phyloP scores from a whole-genome alignment of 2,329 filamentous ascomycete species.

The Fusarium coffeatum region DNA sequence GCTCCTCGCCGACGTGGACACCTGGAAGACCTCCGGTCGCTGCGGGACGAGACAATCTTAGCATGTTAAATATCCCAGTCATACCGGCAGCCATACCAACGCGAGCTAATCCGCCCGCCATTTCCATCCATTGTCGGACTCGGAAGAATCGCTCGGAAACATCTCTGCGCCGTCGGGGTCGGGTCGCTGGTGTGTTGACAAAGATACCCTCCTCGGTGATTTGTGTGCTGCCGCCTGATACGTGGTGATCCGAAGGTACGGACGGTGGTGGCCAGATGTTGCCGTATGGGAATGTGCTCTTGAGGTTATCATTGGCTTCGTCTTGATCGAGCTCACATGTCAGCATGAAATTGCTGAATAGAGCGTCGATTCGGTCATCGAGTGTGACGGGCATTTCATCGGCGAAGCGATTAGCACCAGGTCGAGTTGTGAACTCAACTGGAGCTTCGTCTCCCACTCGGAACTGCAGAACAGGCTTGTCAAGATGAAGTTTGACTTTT shows the following conservation, averaged over 20 bases:
- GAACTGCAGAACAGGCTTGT: constrained; percentile 76
- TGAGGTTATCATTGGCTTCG: constrained; percentile 49
- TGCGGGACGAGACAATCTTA: constrained; percentile 28
- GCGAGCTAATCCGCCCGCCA: constrained; percentile 54
- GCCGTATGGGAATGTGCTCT: constrained; percentile 57
- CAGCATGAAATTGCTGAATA: constrained; percentile 76
- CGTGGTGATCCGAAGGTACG: constrained; percentile 72
- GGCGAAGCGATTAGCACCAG: constrained; percentile 56
- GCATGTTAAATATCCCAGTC: constrained; percentile 32
- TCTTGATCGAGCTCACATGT: constrained; percentile 62
- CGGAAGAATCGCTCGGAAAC: constrained; percentile 78
- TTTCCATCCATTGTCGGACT: constrained; percentile 81
- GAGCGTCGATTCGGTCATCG: constrained; percentile 57
- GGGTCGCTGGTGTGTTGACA: constrained; percentile 45
- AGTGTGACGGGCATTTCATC: constrained; percentile 66
- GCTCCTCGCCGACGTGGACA: constrained; percentile 64
- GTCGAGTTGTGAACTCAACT: constrained; percentile 19
- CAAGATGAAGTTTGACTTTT: constrained; percentile 75
- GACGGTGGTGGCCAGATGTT: constrained; percentile 80
- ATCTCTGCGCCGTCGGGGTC: constrained; percentile 65
- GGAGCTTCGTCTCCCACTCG: constrained; percentile 42
- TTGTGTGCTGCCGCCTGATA: constrained; percentile 49
- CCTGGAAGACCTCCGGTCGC: constrained; percentile 47
- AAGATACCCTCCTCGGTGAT: constrained; percentile 39
- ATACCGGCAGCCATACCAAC: constrained; percentile 47